phyloP scores from a whole-genome alignment of 192 early-diverging fungal species.

The Coemansia sp. region DNA sequence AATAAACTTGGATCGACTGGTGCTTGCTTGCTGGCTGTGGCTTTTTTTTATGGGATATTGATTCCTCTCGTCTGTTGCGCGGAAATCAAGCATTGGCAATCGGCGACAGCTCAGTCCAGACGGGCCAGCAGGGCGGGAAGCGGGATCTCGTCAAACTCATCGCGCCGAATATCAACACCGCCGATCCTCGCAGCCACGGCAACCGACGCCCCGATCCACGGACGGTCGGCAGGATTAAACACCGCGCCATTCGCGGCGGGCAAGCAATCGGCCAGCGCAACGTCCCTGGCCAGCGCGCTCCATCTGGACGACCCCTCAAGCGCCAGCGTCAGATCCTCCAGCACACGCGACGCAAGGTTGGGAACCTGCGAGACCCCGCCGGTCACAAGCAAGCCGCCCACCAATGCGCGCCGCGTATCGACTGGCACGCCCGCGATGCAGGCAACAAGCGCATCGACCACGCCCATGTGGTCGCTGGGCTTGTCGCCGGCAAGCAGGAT shows the following conservation, averaged over 20 bases:
- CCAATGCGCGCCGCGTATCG: slow-evolving; percentile 70
- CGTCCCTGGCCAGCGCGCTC: slow-evolving; percentile 52
- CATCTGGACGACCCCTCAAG: slow-evolving; percentile 58
- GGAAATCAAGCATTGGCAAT: too few relatives aligned
- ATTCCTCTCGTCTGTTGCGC: too few relatives aligned
- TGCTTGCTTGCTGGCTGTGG: too few relatives aligned
- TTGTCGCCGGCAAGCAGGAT: slow-evolving; percentile 77
- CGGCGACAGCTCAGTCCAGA: background rate
- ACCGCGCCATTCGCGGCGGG: slow-evolving; percentile 54
- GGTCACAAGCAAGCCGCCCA: slow-evolving; percentile 66
- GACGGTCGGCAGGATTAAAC: slow-evolving; percentile 68
- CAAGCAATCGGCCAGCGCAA: slow-evolving; percentile 58
- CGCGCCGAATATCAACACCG: slow-evolving; percentile 64
- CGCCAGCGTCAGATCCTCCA: slow-evolving; percentile 60
- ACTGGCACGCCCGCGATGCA: slow-evolving; percentile 61
- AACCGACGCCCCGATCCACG: slow-evolving; percentile 85
- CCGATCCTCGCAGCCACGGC: slow-evolving; percentile 74
- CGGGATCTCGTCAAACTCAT: slow-evolving; percentile 63
- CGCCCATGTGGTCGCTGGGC: slow-evolving; percentile 58
- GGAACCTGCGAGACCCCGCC: slow-evolving; percentile 81
- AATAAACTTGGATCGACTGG: too few relatives aligned
- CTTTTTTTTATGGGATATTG: too few relatives aligned
- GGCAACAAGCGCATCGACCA: slow-evolving; percentile 61
- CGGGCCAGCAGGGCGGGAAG: slow-evolving; percentile 52
- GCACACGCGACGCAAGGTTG: slow-evolving; percentile 63